Evolutionary conservation across 2,329 filamentous ascomycete species (phyloP), one percentile per base, ranked within the genome.

Genomic region (Penicillium sp.): DNA sequence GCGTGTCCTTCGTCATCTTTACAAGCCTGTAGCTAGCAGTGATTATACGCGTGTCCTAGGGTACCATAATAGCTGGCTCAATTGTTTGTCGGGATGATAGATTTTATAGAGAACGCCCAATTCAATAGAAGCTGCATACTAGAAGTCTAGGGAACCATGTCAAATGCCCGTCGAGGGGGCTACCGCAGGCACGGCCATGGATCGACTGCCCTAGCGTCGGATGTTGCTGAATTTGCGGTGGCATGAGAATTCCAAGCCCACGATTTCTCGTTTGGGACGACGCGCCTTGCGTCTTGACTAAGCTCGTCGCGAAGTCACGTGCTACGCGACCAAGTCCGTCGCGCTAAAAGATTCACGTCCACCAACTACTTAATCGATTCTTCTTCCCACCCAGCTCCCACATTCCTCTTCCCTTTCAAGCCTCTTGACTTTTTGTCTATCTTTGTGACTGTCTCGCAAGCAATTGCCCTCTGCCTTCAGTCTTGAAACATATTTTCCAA

Each of bases 401-500:
- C 53, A 56, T 61, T 64, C 66, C 58, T 66, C 64, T 56, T 66
- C 59, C 59, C 60, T 50, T 54, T 53, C 59, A 65, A 59, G 55
- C 52, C 45, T 50, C 54, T 39, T 59, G 53, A 48, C 46, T 52
- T 52, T 57, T 39, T 33, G 49, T 50, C 43, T 52, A 50, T 47
- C 56, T 56, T 53, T 56, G 53, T 63, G 56, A 59, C 60, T 60
- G 53, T 59, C 48, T 63, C 53, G 45, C 48, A 52, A 44, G 53
- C 26, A 56, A 54, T 55, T 49, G 23, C 53, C 33, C 49, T 53
- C 60, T 53, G 52, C 54, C 51, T 58, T 39, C 56, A 56, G 72
- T 79, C 21, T 44, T 51, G 49, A 65, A 24, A 64, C 46, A 62
- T 44, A 51, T 45, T 48, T 57, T 56, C 48, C 58, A 83, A 94